Base-by-base conservation (phyloP, 2,329 filamentous ascomycete genomes). In the Diatrype stigma region DNA sequence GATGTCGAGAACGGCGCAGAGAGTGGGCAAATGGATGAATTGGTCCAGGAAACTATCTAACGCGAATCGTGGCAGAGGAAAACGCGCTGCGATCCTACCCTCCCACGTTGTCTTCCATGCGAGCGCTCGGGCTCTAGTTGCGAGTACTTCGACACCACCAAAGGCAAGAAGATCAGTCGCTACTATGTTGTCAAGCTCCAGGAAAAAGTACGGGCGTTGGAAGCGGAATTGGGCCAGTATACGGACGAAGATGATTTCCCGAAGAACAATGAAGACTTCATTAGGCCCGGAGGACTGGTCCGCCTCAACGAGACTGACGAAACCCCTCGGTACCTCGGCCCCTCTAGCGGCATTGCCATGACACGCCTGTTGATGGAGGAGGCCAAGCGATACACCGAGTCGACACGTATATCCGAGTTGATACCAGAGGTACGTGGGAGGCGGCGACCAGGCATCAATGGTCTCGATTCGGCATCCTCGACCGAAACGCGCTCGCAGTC, bases 281-380 rank as follows among this genome's bases (percentile, higher is more conserved):
- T 96, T 60, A 87, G 91, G 21, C 89, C 89, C 0, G 90, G 90
- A 21, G 92, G 91, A 23, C 81, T 93, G 59, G 90, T 97, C 60
- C 87, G 86, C 42, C 82, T 97, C 48, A 85, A 87, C 62, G 89
- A 93, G 61, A 85, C 86, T 50, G 90, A 96, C 67, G 93, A 96
- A 70, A 86, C 82, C 1, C 85, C 89, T 16, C 89, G 93, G 56
- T 97, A 94, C 66, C 76, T 99, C 2, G 94, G 94, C 0, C 89
- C 94, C 2, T 96, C 92, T 46, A 97, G 93, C 67, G 94, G 93
- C 53, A 96, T 96, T 62, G 90, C 91, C 64, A 96, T 97, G 75
- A 96, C 92, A 12, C 85, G 93, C 28, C 79, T 97, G 59, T 86
- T 99, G 11, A 96, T 99, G 88, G 92, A 96, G 67, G 85, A 96